Base-by-base conservation (phyloP, 768 basidiomycete genomes). In the Cubamyces lactineus region DNA sequence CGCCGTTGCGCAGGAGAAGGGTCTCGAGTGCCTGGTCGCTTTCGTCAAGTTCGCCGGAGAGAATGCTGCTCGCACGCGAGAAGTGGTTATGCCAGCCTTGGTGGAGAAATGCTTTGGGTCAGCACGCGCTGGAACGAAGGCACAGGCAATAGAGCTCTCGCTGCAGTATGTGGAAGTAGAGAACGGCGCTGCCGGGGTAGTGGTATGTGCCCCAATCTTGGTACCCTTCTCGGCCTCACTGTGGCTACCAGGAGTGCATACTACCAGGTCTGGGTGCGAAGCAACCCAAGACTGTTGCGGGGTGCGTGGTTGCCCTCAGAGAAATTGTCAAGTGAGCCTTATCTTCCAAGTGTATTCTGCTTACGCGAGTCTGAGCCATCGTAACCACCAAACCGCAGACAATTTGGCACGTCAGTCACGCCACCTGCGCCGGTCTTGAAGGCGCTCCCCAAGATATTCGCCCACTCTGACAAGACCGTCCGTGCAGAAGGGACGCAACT, bases 1-100 rank as follows among this genome's bases (percentile, higher is more conserved):
- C 75, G 97, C 91, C 26, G 96, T 98, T 30, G 96, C 96, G 12
- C 97, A 99, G 76, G 97, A 99, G 80, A 98, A 96, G 73, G 97
- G 92, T 34, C 84, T 98, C 5, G 96, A 98, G 72, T 94, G 91
- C 67, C 76, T 96, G 38, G 86, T 90, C 56, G 82, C 88, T 30
- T 82, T 98, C 61, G 87, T 97, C 67, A 93, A 94, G 77, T 93
- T 88, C 71, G 92, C 94, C 7, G 97, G 96, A 62, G 94, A 96
- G 81, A 88, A 83, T 47, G 86, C 90, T 47, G 89, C 89, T 49
- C 88, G 86, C 76, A 89, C 91, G 42, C 82, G 93, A 69, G 85
- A 91, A 53, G 81, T 80, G 2, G 87, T 99, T 9, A 80, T 97
- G 8, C 92, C 95, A n/a, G 89, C 90, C 3, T 76, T 99, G 61